Conservation (phyloP, 306 rosid genomes). For the Urtica urens region DNA sequence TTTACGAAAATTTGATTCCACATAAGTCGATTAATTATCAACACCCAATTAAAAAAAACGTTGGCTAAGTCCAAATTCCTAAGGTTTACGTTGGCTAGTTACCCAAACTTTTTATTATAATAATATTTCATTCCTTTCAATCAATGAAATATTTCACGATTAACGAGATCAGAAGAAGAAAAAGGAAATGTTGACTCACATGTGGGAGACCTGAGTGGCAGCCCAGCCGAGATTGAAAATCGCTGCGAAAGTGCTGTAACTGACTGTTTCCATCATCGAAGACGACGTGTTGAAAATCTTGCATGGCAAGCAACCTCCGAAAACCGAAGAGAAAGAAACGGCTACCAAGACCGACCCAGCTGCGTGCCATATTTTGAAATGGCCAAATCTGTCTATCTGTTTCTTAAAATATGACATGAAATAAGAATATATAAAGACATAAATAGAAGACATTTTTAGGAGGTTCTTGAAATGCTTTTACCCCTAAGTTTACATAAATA, state of each 20-base stretch:
- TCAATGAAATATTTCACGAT: no score
- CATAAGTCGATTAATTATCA: no score
- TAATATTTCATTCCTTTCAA: neutral
- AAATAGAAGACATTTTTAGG: no score
- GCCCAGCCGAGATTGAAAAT: constrained; percentile 96
- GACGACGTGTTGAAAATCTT: constrained; percentile 42
- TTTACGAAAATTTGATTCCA: no score
- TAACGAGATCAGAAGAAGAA: no score
- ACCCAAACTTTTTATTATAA: neutral
- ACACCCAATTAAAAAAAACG: no score
- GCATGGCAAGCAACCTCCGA: constrained; percentile 88
- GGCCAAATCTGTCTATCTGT: constrained; percentile 94
- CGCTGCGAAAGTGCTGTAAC: constrained; percentile 84
- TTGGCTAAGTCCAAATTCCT: no score
- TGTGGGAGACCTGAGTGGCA: constrained; percentile 94
- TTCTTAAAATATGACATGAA: no score
- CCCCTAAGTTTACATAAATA: no score
- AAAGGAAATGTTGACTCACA: constrained; percentile 46
- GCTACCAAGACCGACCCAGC: constrained; percentile 95
- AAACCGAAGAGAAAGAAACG: constrained; percentile 91
- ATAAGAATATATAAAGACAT: no score
- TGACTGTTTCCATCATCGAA: constrained; percentile 46
- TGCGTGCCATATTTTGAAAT: constrained; percentile 93
- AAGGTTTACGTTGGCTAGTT: no score
- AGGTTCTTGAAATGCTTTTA: no score